Base-by-base conservation (phyloP, 108 stramenopile genomes). In the Nannochloropsis salina region DNA sequence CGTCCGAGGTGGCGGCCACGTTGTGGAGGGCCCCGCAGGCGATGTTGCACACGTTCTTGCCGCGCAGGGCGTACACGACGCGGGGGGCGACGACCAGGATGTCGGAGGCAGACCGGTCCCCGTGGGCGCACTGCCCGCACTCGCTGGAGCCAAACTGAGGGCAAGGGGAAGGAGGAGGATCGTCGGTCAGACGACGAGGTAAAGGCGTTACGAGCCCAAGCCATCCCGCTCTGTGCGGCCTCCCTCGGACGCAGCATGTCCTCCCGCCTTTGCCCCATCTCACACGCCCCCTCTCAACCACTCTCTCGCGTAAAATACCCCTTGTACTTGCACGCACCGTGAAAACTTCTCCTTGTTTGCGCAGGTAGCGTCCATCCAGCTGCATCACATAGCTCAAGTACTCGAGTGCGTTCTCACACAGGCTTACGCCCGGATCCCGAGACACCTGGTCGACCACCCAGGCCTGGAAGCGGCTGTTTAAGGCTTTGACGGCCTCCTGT, bases 21-120 rank as follows among this genome's bases (percentile, higher is more conserved):
- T 89, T 92, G 86, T 95, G 94, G 44, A 96, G 81, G 42, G 95
- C 96, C 4, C 98, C 98, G 80, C 91, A 93, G 3, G 94, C 92
- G 9, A 98, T 85, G 43, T 87, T 86, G 12, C 51, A 84, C 12
- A 95, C 85, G 21, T 85, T 47, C 8, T 86, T 82, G 22, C 88
- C 86, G 5, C 87, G 83, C 42, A 94, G 85, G 41, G 83, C 82
- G 51, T 45, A 42, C 18, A 93, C 84, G 8, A 90, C 42, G n/a
- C 85, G 6, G 21, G 91, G 90, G 41, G 84, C 80, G 2, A 22
- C 15, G 40, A 86, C 85, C 1, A 87, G 84, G 20, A 51, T 87
- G 12, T 84, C 82, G 1, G 90, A 82, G 40, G 45, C 40, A 42
- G 80, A 81, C 22, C 87, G 9, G 51, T 12, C 87, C 10, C 87